Percentiles rank a stretch among this genome's conserved stretches.
These are phyloP conservation scores for Cutaneotrichosporon mucoides DNA, from an alignment of 1,284 basidiomycete genomes.

Conservation along the genomic window DNA sequence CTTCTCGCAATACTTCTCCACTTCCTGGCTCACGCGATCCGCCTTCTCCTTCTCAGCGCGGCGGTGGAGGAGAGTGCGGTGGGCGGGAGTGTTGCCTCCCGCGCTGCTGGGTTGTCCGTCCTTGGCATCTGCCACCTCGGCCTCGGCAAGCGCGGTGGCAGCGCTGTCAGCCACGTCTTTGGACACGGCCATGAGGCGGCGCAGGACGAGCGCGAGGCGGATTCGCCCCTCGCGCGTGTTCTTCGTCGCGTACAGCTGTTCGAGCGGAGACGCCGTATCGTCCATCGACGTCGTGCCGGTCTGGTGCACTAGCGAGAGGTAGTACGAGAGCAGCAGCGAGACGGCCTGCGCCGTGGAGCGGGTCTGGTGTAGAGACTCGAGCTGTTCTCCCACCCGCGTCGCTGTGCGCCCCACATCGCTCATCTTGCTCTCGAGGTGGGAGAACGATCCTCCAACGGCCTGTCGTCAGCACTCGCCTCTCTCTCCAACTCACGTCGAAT, in stretches of 20 bases:
- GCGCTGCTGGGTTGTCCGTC: slow-evolving; percentile 14
- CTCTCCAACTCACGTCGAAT: slow-evolving; percentile 59
- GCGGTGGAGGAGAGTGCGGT: slow-evolving; percentile 16
- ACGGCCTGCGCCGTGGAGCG: slow-evolving; percentile 90
- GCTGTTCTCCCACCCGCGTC: slow-evolving; percentile 92
- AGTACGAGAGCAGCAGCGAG: slow-evolving; percentile 90
- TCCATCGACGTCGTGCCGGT: slow-evolving; percentile 57
- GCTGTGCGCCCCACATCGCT: slow-evolving; percentile 92
- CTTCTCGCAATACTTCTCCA: slow-evolving; percentile 89
- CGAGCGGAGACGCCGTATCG: slow-evolving; percentile 48
- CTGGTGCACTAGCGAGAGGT: slow-evolving; percentile 84
- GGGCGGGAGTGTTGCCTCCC: not conserved
- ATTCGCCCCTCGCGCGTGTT: slow-evolving; percentile 70
- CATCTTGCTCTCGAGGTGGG: slow-evolving; percentile 78
- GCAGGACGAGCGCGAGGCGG: slow-evolving; percentile 83
- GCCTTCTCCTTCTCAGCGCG: slow-evolving; percentile 46
- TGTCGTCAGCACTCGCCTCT: no score
- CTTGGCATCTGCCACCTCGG: slow-evolving; percentile 44
- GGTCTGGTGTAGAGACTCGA: slow-evolving; percentile 90
- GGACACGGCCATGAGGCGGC: slow-evolving; percentile 80
- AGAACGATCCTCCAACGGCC: slow-evolving; percentile 72
- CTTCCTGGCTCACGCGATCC: slow-evolving; percentile 59
- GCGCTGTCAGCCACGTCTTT: slow-evolving; percentile 61
- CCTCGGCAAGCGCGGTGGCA: slow-evolving; percentile 58
- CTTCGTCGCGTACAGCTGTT: slow-evolving; percentile 55